Evolutionary conservation across 192 early-diverging fungal genomes (phyloP).

Genomic region (Coemansia furcata): DNA sequence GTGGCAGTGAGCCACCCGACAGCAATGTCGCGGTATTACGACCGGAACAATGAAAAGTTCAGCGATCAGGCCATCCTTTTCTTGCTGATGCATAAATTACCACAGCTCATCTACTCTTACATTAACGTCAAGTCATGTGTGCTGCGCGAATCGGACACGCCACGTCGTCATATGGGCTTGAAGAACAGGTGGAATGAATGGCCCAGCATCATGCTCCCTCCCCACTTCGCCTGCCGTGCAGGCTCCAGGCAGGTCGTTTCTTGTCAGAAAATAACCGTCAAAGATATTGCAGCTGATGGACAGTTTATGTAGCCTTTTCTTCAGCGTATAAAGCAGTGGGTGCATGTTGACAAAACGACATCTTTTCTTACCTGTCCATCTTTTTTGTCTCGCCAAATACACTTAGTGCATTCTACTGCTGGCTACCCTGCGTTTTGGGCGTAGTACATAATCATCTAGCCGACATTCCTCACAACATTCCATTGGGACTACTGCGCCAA

Average conservation of each 20-base stretch:
- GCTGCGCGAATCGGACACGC: slow-evolving; percentile 5
- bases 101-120: background rate
- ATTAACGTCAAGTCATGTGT: background rate
- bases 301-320: background rate
- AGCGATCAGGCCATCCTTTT: background rate
- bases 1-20: slow-evolving; percentile 2
- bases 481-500: slow-evolving; percentile 8
- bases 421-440: background rate
- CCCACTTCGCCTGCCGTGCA: background rate
- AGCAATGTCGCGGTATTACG: background rate
- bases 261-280: background rate
- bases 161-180: slow-evolving; percentile 5
- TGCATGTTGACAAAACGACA: background rate
- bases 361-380: background rate
- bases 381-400: background rate
- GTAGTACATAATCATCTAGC: background rate
- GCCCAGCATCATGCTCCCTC: slow-evolving; percentile 1
- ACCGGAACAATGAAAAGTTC: background rate
- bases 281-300: background rate
- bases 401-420: background rate
- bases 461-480: slow-evolving; percentile 19
- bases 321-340: background rate
- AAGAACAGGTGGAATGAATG: background rate
- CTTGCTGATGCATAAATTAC: background rate
- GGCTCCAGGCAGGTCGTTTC: no score